These are phyloP conservation scores for Aspergillus vadensis DNA, from an alignment of 2,329 filamentous ascomycete species.

Conservation along the genomic window DNA sequence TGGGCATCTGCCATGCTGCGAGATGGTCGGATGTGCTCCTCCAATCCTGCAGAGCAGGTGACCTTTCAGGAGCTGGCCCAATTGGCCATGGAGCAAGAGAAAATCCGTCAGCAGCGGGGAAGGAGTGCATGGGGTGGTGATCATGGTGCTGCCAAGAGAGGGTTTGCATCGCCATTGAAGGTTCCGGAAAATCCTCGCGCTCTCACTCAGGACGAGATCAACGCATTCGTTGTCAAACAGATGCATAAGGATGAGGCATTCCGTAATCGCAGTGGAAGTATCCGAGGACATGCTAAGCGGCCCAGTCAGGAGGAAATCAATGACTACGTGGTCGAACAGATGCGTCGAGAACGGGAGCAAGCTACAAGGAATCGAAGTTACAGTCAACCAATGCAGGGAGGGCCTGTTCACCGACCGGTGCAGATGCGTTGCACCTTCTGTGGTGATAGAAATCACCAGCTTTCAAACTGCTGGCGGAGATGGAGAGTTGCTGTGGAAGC, in stretches of 20 bases:
- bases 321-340: conserved; percentile 31
- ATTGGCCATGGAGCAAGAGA: conserved; percentile 26
- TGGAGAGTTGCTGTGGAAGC: conserved; percentile 29
- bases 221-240: conserved; percentile 29
- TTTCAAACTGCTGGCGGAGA: conserved; percentile 28
- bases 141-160: not conserved
- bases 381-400: conserved; percentile 24
- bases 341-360: conserved; percentile 28
- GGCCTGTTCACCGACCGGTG: conserved; percentile 1
- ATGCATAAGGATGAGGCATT: conserved; percentile 22
- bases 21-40: conserved; percentile 24
- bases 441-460: conserved; percentile 24
- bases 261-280: conserved; percentile 5
- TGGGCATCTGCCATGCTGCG: conserved; percentile 31
- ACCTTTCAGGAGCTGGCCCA: conserved; percentile 27
- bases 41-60: conserved; percentile 22
- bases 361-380: conserved; percentile 22
- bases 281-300: conserved; percentile 23
- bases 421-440: conserved; percentile 26
- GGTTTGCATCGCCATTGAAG: not conserved
- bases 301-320: conserved; percentile 35
- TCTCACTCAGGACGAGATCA: conserved; percentile 31
- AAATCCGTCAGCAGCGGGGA: conserved; percentile 7
- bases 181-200: conserved; percentile 7
- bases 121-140: conserved; percentile 1